Evolutionary conservation across 2,329 filamentous ascomycete genomes (phyloP).

Genomic region (Penicillium sp.): DNA sequence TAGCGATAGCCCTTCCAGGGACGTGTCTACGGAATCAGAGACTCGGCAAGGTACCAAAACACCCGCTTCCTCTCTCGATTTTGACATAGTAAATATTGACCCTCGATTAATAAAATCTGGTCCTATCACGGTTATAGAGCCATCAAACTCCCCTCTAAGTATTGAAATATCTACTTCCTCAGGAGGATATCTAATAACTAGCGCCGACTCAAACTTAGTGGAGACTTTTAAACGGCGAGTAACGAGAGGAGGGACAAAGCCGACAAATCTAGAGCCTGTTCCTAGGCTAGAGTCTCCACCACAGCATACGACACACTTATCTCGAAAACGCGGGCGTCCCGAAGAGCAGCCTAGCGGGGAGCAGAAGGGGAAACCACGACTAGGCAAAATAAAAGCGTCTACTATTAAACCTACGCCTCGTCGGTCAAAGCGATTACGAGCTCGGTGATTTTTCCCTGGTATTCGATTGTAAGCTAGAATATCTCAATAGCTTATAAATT

Average conservation of each 20-base stretch:
- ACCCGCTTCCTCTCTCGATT: conserved; percentile 17
- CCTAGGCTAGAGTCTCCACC: neutral
- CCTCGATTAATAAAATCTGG: conserved; percentile 10
- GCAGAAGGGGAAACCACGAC: conserved; percentile 3
- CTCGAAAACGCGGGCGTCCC: conserved; percentile 7
- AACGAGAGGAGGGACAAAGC: conserved; percentile 10
- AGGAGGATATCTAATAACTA: conserved; percentile 1
- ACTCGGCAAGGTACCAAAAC: conserved; percentile 15
- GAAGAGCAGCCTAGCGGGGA: conserved; percentile 6
- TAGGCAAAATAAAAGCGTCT: conserved; percentile 8
- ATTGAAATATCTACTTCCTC: conserved; percentile 6
- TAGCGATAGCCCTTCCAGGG: conserved; percentile 13
- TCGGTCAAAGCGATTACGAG: conserved; percentile 14
- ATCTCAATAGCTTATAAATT: too few species aligned
- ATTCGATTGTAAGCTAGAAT: too few species aligned
- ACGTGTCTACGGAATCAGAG: conserved; percentile 15
- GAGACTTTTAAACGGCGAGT: conserved; percentile 9
- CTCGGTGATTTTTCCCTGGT: too few species aligned
- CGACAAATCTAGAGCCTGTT: conserved; percentile 6
- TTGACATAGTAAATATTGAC: conserved; percentile 21
- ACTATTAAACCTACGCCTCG: conserved; percentile 9
- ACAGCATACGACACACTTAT: conserved; percentile 4
- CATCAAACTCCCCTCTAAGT: neutral
- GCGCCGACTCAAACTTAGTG: conserved; percentile 2
- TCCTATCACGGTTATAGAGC: conserved; percentile 4